phyloP scores from a whole-genome alignment of 345 rosid species.

The Luvunga scandens region DNA sequence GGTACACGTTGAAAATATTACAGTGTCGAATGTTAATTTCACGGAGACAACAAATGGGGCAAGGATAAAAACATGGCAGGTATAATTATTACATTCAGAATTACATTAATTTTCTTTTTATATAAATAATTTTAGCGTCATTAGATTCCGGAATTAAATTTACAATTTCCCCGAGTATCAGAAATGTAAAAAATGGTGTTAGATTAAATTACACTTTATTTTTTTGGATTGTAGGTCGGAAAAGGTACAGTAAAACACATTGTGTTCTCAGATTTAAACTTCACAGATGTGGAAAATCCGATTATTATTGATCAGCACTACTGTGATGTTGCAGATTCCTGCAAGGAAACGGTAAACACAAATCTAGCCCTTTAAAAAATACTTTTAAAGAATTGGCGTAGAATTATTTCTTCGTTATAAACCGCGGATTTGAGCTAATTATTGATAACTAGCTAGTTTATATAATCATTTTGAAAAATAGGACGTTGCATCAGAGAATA shows the following conservation, averaged over 20 bases:
- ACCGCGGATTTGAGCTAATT: too few relatives aligned
- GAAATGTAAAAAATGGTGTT: not conserved
- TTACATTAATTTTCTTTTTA: too few relatives aligned
- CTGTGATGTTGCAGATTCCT: not conserved
- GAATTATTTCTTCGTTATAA: too few relatives aligned
- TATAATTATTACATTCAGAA: too few relatives aligned
- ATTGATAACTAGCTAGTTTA: too few relatives aligned
- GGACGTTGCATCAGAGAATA: too few relatives aligned
- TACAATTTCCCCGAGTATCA: too few relatives aligned
- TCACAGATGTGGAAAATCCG: not conserved
- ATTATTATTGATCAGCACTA: not conserved
- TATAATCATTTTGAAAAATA: too few relatives aligned
- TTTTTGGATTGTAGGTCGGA: not conserved
- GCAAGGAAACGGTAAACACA: not conserved
- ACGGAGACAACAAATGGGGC: not conserved
- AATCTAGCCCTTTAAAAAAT: not conserved
- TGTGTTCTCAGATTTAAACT: not conserved
- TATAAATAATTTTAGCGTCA: too few relatives aligned
- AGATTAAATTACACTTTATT: too few relatives aligned
- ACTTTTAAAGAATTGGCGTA: too few relatives aligned
- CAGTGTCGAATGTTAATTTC: not conserved
- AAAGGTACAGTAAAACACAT: not conserved
- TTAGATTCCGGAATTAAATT: too few relatives aligned
- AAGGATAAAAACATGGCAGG: not conserved
- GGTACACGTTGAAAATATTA: not conserved